Evolutionary conservation across 2,329 filamentous ascomycete genomes (phyloP).

Genomic region (Chrysosporium queenslandicum): DNA sequence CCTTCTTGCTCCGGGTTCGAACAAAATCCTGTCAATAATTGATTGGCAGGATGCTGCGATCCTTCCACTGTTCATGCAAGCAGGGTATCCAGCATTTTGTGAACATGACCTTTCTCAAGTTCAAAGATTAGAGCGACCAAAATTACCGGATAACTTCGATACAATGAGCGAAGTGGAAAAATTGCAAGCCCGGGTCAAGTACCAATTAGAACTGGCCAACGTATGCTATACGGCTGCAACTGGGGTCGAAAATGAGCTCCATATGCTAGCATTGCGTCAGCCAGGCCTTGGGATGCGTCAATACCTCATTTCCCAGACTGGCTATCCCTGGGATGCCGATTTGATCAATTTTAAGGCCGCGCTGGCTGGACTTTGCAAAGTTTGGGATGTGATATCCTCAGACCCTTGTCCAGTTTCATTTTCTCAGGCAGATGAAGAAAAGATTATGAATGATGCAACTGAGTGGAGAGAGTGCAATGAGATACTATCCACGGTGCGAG

Average conservation of each 20-base stretch:
- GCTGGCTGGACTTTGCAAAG: constrained; percentile 4
- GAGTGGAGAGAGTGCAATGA: constrained; percentile 16
- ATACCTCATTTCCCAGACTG: constrained; percentile 12
- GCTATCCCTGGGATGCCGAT: constrained; percentile 15
- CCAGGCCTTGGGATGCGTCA: constrained; percentile 9
- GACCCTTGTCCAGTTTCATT: constrained; percentile 12
- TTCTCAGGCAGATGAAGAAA: constrained; percentile 4
- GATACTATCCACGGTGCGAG: constrained; percentile 4
- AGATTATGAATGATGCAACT: constrained; percentile 4
- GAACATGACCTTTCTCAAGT: constrained; percentile 7
- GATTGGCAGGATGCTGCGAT: constrained; percentile 16
- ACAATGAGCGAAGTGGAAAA: constrained; percentile 3
- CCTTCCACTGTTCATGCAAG: constrained; percentile 13
- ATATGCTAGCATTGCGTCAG: too few relatives aligned
- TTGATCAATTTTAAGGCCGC: constrained; percentile 11
- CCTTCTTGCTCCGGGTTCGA: constrained; percentile 11
- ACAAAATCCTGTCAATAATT: constrained; percentile 12
- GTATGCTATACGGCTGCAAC: constrained; percentile 15
- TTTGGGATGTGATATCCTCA: constrained; percentile 12
- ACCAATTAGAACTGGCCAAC: constrained; percentile 12
- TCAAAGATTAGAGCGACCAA: constrained; percentile 7
- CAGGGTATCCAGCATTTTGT: constrained; percentile 15
- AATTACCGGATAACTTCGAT: constrained; percentile 8
- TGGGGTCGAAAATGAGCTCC: constrained; percentile 6
- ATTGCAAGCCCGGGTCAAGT: constrained; percentile 1